Evolutionary conservation across 495 filamentous ascomycete genomes (phyloP).

Genomic region (Evernia prunastri): DNA sequence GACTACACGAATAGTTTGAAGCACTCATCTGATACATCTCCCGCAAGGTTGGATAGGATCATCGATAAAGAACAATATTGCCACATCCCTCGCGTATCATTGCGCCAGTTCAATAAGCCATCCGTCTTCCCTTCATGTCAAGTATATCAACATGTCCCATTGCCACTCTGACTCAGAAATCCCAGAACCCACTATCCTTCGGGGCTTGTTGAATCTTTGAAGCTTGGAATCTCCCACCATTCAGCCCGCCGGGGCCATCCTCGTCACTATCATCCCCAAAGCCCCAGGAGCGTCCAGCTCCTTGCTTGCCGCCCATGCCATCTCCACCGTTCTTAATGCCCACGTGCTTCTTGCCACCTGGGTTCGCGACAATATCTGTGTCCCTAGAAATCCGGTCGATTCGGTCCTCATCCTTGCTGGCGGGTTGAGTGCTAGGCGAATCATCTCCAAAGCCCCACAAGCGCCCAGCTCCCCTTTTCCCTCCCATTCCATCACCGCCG

Average conservation of each 20-base stretch:
- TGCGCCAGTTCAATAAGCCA: background rate
- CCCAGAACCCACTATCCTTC: slow-evolving; percentile 39
- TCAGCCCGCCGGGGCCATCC: slow-evolving; percentile 32
- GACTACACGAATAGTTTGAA: background rate
- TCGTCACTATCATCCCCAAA: slow-evolving; percentile 52
- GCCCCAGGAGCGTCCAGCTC: slow-evolving; percentile 48
- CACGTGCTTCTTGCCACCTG: slow-evolving; percentile 26
- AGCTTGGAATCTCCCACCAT: slow-evolving; percentile 34
- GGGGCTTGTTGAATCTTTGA: slow-evolving; percentile 34
- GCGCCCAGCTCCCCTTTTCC: slow-evolving; percentile 52
- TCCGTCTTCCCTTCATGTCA: background rate
- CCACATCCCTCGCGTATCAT: background rate
- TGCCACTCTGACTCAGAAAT: slow-evolving; percentile 36
- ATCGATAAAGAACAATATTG: background rate
- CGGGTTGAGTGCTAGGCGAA: slow-evolving; percentile 24
- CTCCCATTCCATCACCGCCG: slow-evolving; percentile 70
- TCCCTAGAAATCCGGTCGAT: slow-evolving; percentile 13
- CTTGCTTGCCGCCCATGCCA: slow-evolving; percentile 69
- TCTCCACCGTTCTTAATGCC: slow-evolving; percentile 59
- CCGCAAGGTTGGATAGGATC: background rate
- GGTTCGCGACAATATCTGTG: slow-evolving; percentile 28
- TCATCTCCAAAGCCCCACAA: slow-evolving; percentile 51
- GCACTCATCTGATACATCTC: background rate
- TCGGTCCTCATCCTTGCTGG: slow-evolving; percentile 28
- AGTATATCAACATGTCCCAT: slow-evolving; percentile 18